Percentiles rank a stretch among this genome's conserved stretches.
phyloP scores from a whole-genome alignment of 345 rosid genomes.

The Lepidium africanum region DNA sequence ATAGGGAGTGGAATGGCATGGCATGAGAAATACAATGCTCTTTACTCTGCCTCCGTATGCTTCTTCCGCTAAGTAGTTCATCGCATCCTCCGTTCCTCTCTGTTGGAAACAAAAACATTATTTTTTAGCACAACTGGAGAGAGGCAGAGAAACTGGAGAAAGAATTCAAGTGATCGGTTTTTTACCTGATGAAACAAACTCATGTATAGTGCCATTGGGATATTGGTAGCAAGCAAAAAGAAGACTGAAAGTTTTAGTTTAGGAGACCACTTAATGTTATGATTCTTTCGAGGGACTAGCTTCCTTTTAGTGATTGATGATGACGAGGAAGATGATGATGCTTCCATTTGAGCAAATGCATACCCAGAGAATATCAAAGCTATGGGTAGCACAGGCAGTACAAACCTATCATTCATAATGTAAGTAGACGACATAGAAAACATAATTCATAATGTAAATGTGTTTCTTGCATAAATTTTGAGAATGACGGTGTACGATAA shows the following conservation, averaged over 20 bases:
- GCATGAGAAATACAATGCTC: conserved; percentile 77
- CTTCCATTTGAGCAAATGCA: conserved; percentile 50
- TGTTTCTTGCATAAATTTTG: neutral
- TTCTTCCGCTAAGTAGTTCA: conserved; percentile 78
- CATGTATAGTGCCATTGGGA: conserved; percentile 88
- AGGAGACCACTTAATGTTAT: conserved; percentile 33
- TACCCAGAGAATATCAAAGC: conserved; percentile 84
- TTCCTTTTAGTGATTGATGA: conserved; percentile 12
- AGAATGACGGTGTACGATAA: neutral
- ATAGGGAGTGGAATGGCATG: conserved; percentile 97
- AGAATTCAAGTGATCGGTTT: neutral
- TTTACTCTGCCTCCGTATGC: conserved; percentile 51
- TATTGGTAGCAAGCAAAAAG: conserved; percentile 72
- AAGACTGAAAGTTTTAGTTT: conserved; percentile 42
- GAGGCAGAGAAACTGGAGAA: neutral
- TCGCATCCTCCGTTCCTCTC: conserved; percentile 96
- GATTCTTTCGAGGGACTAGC: conserved; percentile 30
- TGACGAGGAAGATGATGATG: neutral
- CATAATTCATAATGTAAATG: conserved; percentile 15
- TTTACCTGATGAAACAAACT: conserved; percentile 83
- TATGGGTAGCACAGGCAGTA: conserved; percentile 86
- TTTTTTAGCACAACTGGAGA: neutral
- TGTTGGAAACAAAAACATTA: conserved; percentile 25
- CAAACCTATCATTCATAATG: conserved; percentile 54
- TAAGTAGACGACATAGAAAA: conserved; percentile 24